These are phyloP conservation scores for Talaromyces sp. DNA, from an alignment of 2,329 filamentous ascomycete species.

Conservation along the genomic window DNA sequence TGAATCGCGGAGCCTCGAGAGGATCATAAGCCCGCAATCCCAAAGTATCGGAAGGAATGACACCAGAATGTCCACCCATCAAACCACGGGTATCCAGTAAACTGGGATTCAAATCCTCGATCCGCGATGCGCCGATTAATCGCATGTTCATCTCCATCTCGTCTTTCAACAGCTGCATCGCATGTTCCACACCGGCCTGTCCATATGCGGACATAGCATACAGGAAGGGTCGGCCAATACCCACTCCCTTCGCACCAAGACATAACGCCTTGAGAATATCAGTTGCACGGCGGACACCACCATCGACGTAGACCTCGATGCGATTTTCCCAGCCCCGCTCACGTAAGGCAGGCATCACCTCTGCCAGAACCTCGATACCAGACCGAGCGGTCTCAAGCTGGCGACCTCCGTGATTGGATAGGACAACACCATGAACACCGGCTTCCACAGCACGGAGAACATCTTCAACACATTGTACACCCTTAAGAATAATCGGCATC, in stretches of 20 bases:
- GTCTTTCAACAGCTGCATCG: conserved; percentile 90
- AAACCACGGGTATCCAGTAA: conserved; percentile 78
- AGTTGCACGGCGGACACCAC: conserved; percentile 84
- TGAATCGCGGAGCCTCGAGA: conserved; percentile 52
- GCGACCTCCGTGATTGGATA: conserved; percentile 93
- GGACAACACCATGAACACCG: conserved; percentile 84
- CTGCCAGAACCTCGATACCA: conserved; percentile 84
- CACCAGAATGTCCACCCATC: conserved; percentile 57
- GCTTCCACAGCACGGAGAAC: conserved; percentile 82
- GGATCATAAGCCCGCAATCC: conserved; percentile 61
- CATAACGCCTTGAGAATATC: conserved; percentile 96
- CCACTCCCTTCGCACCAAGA: conserved; percentile 86
- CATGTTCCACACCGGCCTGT: conserved; percentile 80
- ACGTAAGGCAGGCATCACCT: conserved; percentile 86
- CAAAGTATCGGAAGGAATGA: conserved; percentile 65
- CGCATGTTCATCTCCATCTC: conserved; percentile 99
- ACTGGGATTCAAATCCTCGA: conserved; percentile 78
- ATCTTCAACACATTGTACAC: conserved; percentile 93
- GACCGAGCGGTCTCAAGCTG: conserved; percentile 92
- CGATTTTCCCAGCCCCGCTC: conserved; percentile 71
- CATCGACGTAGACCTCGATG: conserved; percentile 89
- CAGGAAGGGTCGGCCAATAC: conserved; percentile 91
- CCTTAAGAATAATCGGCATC: conserved; percentile 96
- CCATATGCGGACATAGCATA: conserved; percentile 97
- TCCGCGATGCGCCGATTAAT: conserved; percentile 74